Base-by-base conservation (phyloP, 2,329 filamentous ascomycete species). In the Colletotrichum euphorbiae region DNA sequence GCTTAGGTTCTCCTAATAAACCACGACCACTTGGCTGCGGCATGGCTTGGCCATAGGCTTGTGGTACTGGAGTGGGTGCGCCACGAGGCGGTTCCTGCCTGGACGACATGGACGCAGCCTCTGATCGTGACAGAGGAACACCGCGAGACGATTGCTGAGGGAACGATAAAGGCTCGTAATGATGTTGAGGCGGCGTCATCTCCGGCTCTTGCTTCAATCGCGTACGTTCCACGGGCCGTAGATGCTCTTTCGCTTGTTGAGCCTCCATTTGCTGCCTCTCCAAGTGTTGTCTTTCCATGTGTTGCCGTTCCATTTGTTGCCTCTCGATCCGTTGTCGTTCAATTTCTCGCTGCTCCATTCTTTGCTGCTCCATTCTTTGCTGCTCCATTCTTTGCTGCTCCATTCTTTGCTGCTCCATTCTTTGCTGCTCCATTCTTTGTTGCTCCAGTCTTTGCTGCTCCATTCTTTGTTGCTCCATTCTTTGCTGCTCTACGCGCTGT, bases 121-220 rank as follows among this genome's bases (percentile, higher is more conserved):
- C 84, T 38, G 73, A 72, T 56, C 83, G 76, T 6, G 80, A 73
- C 21, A 79, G 75, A 31, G 60, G 66, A 4, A 79, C 77, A 17
- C 76, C 78, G 28, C 82, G 60, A 24, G 54, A 81, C 45, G 77
- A 74, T 54, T 80, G 76, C 45, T 79, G 79, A 17, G 79, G 80
- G 59, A 81, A 77, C 17, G 77, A 75, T 62, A 81, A 85, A 0
- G 79, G 76, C 43, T 87, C 84, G 67, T 82, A 83, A 42, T 80
- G 83, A 63, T 79, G 80, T 40, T 77, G 78, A 12, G 74, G 70
- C 15, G 67, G 71, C n/a, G 75, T 74, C 50, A 80, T 71, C 52
- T 87, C 85, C 3, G 81, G 80, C 71, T 87, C 85, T 70, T 86
- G 83, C 74, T 87, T 87, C 54, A 86, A 45, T 5, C 69, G 69